Evolutionary conservation across 2,329 filamentous ascomycete species (phyloP), one percentile per base, ranked within the genome.

Genomic region (Xylaria sp.): DNA sequence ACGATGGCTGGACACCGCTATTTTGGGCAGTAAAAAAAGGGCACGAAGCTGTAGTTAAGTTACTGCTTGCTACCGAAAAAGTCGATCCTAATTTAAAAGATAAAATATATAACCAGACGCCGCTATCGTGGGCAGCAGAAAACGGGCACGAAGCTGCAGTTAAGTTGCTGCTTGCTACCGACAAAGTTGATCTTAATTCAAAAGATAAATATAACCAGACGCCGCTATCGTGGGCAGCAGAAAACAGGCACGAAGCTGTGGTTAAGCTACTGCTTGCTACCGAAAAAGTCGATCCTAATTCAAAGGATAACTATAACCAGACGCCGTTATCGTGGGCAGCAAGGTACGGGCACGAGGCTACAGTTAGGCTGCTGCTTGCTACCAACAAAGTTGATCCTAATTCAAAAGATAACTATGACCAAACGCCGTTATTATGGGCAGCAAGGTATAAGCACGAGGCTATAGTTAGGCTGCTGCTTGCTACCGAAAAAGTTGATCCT

Each of bases 11-110:
- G 55, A 43, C 34, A 7, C 34, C 23, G 23, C 15, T 57, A 6
- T 4, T 1, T 2, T 0, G 10, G 4, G 55, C 36, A 5, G 23
- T 5, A 0, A 1, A 12, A 3, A 13, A 10, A 13, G 5, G 36
- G 8, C 18, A 57, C 34, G 25, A 30, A 5, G 55, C 2, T 5
- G 4, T 39, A 2, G 32, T 56, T 8, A 10, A 52, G n/a, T n/a
- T n/a, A n/a, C n/a, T n/a, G n/a, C n/a, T n/a, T n/a, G n/a, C n/a
- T n/a, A n/a, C n/a, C n/a, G n/a, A n/a, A n/a, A n/a, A n/a, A n/a
- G n/a, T n/a, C n/a, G n/a, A n/a, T n/a, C n/a, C n/a, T n/a, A n/a
- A n/a, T n/a, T n/a, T n/a, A n/a, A n/a, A n/a, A n/a, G n/a, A n/a
- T n/a, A n/a, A n/a, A n/a, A n/a, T n/a, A n/a, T n/a, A n/a, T n/a